Conservation (phyloP, 2,329 filamentous ascomycete species). For the Zymoseptoria tritici region DNA sequence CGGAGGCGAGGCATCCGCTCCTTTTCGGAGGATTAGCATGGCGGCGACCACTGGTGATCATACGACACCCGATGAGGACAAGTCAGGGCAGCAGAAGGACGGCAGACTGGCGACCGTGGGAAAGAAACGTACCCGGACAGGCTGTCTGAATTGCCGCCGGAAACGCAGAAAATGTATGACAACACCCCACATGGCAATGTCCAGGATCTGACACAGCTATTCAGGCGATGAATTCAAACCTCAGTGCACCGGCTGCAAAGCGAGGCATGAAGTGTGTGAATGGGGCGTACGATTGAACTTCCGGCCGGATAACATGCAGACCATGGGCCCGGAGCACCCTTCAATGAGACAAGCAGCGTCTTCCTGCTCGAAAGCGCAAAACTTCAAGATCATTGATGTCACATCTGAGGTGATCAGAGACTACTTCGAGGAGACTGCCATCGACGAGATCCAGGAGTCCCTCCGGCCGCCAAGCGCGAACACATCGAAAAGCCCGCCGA, state of each 20-base stretch:
- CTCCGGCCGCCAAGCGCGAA: not conserved
- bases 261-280: slow-evolving; percentile 25
- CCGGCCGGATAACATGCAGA: slow-evolving; percentile 23
- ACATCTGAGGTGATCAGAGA: slow-evolving; percentile 26
- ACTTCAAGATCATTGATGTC: slow-evolving; percentile 25
- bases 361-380: slow-evolving; percentile 8
- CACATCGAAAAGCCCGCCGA: not conserved
- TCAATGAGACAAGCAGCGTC: slow-evolving; percentile 23
- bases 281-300: slow-evolving; percentile 26
- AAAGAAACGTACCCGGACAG: slow-evolving; percentile 28
- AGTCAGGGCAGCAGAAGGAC: slow-evolving; percentile 1
- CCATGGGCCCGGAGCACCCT: slow-evolving; percentile 24
- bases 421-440: slow-evolving; percentile 22
- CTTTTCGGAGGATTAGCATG: slow-evolving; percentile 2
- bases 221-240: slow-evolving; percentile 28
- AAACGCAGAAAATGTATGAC: slow-evolving; percentile 27
- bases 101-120: slow-evolving; percentile 20
- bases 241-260: slow-evolving; percentile 26
- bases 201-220: not conserved
- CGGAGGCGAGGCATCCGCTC: not conserved
- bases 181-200: not conserved
- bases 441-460: slow-evolving; percentile 8
- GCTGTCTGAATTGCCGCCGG: slow-evolving; percentile 29
- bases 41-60: slow-evolving; percentile 2
- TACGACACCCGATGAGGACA: not conserved